A percentile compares a stretch with the other conserved stretches of the same genome.
Evolutionary conservation across 192 early-diverging fungal genomes (phyloP).

Genomic region (Rhizophagus clarus): DNA sequence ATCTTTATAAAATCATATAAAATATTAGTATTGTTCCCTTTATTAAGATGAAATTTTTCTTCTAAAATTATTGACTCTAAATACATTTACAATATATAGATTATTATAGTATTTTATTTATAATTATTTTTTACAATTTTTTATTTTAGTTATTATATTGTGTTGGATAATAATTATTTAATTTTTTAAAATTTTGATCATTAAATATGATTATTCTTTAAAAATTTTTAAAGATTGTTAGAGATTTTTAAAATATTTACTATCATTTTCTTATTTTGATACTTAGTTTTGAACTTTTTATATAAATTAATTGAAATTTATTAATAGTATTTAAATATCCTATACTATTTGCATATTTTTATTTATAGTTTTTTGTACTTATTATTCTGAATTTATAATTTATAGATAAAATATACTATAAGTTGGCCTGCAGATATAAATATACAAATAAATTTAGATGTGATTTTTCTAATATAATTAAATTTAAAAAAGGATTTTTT

Average conservation of each 20-base stretch:
- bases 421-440: constrained; percentile 18
- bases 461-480: constrained; percentile 26
- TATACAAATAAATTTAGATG: constrained; percentile 32
- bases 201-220: too few relatives aligned
- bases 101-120: too few relatives aligned
- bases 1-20: constrained; percentile 30
- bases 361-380: constrained; percentile 28
- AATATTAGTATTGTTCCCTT: constrained; percentile 30
- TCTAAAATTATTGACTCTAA: constrained; percentile 27
- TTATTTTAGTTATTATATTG: too few relatives aligned
- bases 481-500: constrained; percentile 27
- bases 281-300: constrained; percentile 23
- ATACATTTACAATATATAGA: too few relatives aligned
- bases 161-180: too few relatives aligned
- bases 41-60: constrained; percentile 32
- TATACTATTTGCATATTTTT: constrained; percentile 22
- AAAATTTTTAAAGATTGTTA: constrained; percentile 32
- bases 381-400: constrained; percentile 29
- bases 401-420: constrained; percentile 32
- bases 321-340: constrained; percentile 26
- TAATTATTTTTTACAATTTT: too few relatives aligned
- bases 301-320: constrained; percentile 34
- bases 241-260: constrained; percentile 26
- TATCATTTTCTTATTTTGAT: constrained; percentile 20
- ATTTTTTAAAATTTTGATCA: too few relatives aligned